Evolutionary conservation across 2,329 filamentous ascomycete species (phyloP).

Genomic region (Botrytis galanthina): DNA sequence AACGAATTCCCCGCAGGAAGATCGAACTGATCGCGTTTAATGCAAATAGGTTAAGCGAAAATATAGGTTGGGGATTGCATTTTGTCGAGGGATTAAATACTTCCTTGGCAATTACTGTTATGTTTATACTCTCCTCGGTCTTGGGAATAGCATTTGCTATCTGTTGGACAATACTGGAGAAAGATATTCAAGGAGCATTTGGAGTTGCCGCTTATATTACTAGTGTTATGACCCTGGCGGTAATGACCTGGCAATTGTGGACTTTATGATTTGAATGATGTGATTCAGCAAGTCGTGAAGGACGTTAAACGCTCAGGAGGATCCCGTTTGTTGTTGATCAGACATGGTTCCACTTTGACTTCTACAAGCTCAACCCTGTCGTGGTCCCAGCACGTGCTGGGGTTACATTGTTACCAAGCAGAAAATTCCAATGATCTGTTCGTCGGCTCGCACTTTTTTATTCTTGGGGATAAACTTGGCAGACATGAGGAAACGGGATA

Average conservation of each 20-base stretch:
- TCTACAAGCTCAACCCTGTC: not conserved
- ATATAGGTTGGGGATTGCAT: not conserved
- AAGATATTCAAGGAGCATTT: slow-evolving; percentile 24
- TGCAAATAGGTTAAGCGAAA: not conserved
- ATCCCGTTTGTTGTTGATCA: not conserved
- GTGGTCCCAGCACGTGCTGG: not conserved
- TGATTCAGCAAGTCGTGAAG: not conserved
- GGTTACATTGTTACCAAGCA: not conserved
- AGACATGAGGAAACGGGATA: not conserved
- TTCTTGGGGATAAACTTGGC: not conserved
- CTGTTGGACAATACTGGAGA: slow-evolving; percentile 14
- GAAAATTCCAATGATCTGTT: not conserved
- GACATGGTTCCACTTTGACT: not conserved
- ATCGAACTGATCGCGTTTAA: slow-evolving; percentile 6
- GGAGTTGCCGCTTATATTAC: slow-evolving; percentile 23
- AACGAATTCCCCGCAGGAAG: slow-evolving; percentile 1
- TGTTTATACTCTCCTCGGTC: not conserved
- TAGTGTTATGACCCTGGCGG: slow-evolving; percentile 24
- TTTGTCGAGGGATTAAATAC: slow-evolving; percentile 1
- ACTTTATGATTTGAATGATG: slow-evolving; percentile 4
- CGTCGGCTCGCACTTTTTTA: not conserved
- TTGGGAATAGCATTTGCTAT: not conserved
- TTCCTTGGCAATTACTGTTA: not conserved
- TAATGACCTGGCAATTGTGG: slow-evolving; percentile 23
- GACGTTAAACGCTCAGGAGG: not conserved